Evolutionary conservation across 2,329 filamentous ascomycete genomes (phyloP).

Genomic region (Sporothrix protearum): DNA sequence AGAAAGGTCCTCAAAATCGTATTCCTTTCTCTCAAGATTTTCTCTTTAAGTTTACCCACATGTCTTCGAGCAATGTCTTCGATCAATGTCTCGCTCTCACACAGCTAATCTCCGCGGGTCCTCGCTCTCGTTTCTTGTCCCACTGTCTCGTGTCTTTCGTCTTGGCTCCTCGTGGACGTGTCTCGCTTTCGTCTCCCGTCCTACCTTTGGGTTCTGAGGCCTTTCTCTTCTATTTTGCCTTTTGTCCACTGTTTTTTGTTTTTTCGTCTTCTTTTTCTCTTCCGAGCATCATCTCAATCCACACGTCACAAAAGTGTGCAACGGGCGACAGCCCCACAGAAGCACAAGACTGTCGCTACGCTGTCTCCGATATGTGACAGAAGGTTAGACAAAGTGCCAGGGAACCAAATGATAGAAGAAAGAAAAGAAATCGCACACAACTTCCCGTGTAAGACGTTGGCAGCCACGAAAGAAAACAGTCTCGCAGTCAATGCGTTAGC

Average conservation of each 20-base stretch:
- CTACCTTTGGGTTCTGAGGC: background rate
- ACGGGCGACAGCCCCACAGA: background rate
- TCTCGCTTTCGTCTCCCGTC: background rate
- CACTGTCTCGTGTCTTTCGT: background rate
- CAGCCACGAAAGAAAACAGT: constrained; percentile 2
- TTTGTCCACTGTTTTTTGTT: background rate
- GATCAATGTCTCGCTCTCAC: constrained; percentile 9
- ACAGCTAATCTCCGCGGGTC: constrained; percentile 1
- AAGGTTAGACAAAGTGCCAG: background rate
- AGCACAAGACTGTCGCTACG: background rate
- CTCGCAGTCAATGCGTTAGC: background rate
- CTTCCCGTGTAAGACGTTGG: background rate
- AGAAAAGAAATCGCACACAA: background rate
- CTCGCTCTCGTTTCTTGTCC: background rate
- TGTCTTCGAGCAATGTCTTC: too few relatives aligned
- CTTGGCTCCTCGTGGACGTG: constrained; percentile 9
- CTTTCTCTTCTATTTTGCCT: background rate
- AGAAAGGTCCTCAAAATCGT: background rate
- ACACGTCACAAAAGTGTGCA: background rate
- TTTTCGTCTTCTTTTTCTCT: background rate
- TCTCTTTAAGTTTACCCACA: too few relatives aligned
- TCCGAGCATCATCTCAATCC: background rate
- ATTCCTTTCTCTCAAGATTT: background rate
- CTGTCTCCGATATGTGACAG: background rate
- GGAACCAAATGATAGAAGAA: too few relatives aligned